Conservation (phyloP, 2,329 filamentous ascomycete species). For the Fusarium buxicola region DNA sequence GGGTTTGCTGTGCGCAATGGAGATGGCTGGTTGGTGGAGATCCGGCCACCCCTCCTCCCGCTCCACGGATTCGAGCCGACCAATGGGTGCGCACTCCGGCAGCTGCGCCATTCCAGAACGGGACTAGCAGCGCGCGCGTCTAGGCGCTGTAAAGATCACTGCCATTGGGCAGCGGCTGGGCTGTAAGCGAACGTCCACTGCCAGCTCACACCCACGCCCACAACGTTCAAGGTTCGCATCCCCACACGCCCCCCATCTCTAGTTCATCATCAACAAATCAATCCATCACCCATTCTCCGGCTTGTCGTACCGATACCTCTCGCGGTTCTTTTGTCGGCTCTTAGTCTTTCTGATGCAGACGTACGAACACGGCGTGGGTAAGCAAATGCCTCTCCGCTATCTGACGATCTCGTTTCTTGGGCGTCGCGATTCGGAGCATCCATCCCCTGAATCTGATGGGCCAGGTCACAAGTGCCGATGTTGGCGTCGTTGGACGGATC, state of each 20-base stretch:
- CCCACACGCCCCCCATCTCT: slow-evolving; percentile 27
- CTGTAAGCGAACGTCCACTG: slow-evolving; percentile 47
- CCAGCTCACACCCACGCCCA: slow-evolving; percentile 44
- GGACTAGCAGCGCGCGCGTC: slow-evolving; percentile 48
- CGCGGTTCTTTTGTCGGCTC: slow-evolving; percentile 16
- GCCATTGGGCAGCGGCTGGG: slow-evolving; percentile 48
- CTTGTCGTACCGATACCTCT: slow-evolving; percentile 20
- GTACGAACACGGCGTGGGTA: too few relatives aligned
- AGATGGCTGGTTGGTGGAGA: slow-evolving; percentile 36
- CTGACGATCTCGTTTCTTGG: slow-evolving; percentile 3
- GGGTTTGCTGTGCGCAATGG: background rate
- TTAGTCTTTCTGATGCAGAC: background rate
- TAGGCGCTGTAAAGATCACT: slow-evolving; percentile 37
- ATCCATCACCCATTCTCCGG: slow-evolving; percentile 13
- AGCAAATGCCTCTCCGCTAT: background rate
- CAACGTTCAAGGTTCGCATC: slow-evolving; percentile 8
- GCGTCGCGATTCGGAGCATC: slow-evolving; percentile 9
- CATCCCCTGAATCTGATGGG: slow-evolving; percentile 5
- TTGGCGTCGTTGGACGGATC: slow-evolving; percentile 17
- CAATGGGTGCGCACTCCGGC: slow-evolving; percentile 47
- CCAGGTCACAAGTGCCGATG: slow-evolving; percentile 27
- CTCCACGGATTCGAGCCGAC: slow-evolving; percentile 8
- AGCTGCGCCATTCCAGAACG: slow-evolving; percentile 24
- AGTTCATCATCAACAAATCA: slow-evolving; percentile 20
- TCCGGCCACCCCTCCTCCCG: slow-evolving; percentile 30